phyloP scores from a whole-genome alignment of 306 rosid genomes.

The Cucumis hystrix region DNA sequence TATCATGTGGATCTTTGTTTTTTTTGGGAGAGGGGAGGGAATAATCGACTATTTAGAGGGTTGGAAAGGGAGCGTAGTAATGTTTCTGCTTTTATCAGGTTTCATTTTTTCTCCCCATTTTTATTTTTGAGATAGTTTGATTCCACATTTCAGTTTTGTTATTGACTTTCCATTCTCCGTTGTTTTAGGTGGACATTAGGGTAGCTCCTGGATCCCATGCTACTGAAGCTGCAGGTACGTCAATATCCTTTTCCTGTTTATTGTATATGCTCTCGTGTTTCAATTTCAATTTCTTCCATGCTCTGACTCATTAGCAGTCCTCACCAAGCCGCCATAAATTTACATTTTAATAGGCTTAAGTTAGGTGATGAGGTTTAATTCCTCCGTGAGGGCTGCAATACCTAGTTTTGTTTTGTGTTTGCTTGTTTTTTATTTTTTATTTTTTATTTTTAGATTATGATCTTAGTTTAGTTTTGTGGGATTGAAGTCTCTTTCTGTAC shows the following conservation, averaged over 20 bases:
- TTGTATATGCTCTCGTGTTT: background rate
- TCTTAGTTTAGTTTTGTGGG: no score
- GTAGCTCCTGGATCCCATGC: conserved; percentile 96
- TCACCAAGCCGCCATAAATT: background rate
- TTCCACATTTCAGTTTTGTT: background rate
- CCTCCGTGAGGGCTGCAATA: background rate
- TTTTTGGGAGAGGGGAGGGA: no score
- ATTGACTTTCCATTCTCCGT: conserved; percentile 8
- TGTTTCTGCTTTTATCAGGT: no score
- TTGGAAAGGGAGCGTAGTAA: no score
- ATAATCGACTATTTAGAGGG: no score
- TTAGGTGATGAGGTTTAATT: background rate
- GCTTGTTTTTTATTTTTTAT: no score
- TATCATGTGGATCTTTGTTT: no score
- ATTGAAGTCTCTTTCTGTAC: no score
- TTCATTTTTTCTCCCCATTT: background rate
- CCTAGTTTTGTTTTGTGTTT: background rate
- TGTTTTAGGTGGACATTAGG: conserved; percentile 72
- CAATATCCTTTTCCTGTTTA: conserved; percentile 7
- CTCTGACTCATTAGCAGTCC: background rate
- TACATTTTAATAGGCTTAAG: background rate
- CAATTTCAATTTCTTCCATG: background rate
- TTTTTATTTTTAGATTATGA: no score
- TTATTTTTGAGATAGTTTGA: background rate
- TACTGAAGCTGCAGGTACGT: conserved; percentile 70